Conservation (phyloP, 495 filamentous ascomycete species). For the Aspergillus steynii region DNA sequence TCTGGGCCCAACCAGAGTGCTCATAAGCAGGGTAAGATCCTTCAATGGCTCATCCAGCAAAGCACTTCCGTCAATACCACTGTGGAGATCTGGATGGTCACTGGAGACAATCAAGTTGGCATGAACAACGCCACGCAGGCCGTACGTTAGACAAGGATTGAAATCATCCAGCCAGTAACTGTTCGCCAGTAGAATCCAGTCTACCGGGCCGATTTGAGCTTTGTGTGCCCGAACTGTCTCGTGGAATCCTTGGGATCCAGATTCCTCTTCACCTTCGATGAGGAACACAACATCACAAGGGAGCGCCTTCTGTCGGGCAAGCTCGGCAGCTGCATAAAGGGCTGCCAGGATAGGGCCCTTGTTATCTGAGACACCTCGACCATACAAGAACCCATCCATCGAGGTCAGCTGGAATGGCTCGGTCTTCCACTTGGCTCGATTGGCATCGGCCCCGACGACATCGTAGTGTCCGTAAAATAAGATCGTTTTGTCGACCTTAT, state of each 20-base stretch:
- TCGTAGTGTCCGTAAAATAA: slow-evolving; percentile 99
- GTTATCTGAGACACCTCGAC: slow-evolving; percentile 95
- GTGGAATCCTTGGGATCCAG: slow-evolving; percentile 85
- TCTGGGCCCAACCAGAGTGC: slow-evolving; percentile 69
- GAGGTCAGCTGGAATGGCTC: slow-evolving; percentile 86
- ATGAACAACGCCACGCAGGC: slow-evolving; percentile 90
- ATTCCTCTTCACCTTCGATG: slow-evolving; percentile 97
- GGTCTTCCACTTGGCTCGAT: slow-evolving; percentile 72
- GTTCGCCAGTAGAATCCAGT: slow-evolving; percentile 93
- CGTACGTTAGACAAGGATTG: slow-evolving; percentile 93
- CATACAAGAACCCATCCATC: slow-evolving; percentile 89
- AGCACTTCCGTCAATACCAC: slow-evolving; percentile 89
- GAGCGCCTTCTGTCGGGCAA: slow-evolving; percentile 73
- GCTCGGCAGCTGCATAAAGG: slow-evolving; percentile 86
- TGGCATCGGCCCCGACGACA: slow-evolving; percentile 89
- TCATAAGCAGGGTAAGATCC: slow-evolving; percentile 79
- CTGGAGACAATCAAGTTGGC: slow-evolving; percentile 86
- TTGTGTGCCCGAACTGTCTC: slow-evolving; percentile 76
- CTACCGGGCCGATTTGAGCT: slow-evolving; percentile 80
- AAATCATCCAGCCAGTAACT: slow-evolving; percentile 98
- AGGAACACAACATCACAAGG: slow-evolving; percentile 87
- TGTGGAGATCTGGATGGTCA: slow-evolving; percentile 85
- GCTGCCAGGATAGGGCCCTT: slow-evolving; percentile 94
- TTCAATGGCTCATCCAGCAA: slow-evolving; percentile 87
- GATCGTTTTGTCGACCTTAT: slow-evolving; percentile 75